Evolutionary conservation across 768 basidiomycete species (phyloP).

Genomic region (Lyophyllum decastes): DNA sequence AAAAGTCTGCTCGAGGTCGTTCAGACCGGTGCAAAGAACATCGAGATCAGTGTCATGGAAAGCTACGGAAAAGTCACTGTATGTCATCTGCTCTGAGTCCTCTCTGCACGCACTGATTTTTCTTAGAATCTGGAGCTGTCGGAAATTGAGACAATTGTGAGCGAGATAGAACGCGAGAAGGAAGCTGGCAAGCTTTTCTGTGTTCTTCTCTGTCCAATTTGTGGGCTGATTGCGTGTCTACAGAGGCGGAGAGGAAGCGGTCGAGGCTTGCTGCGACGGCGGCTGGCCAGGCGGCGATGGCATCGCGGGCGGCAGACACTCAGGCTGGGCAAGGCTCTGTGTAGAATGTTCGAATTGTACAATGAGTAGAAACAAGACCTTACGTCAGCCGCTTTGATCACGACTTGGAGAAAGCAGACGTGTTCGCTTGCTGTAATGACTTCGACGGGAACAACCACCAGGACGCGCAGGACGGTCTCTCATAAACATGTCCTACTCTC

Average conservation of each 20-base stretch:
- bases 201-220: neutral
- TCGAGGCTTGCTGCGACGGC: conserved; percentile 89
- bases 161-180: conserved; percentile 95
- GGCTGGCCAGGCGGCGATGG: conserved; percentile 88
- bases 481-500: conserved; percentile 81
- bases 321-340: conserved; percentile 29
- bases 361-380: neutral
- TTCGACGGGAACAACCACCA: conserved; percentile 20
- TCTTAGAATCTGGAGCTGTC: conserved; percentile 77
- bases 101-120: conserved; percentile 5
- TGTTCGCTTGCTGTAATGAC: conserved; percentile 25
- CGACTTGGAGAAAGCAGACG: conserved; percentile 23
- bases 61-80: conserved; percentile 92
- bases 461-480: conserved; percentile 43
- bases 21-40: conserved; percentile 99
- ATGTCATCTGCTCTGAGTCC: conserved; percentile 17
- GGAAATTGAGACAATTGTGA: conserved; percentile 91
- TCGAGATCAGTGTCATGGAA: conserved; percentile 98
- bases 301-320: conserved; percentile 47
- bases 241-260: conserved; percentile 95
- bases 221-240: conserved; percentile 4
- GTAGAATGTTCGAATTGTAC: conserved; percentile 15
- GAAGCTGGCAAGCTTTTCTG: conserved; percentile 71
- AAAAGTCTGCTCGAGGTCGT: conserved; percentile 97
- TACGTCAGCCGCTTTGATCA: conserved; percentile 18